Evolutionary conservation across 2,329 filamentous ascomycete genomes (phyloP).

Genomic region (Penicillium vulpinum): DNA sequence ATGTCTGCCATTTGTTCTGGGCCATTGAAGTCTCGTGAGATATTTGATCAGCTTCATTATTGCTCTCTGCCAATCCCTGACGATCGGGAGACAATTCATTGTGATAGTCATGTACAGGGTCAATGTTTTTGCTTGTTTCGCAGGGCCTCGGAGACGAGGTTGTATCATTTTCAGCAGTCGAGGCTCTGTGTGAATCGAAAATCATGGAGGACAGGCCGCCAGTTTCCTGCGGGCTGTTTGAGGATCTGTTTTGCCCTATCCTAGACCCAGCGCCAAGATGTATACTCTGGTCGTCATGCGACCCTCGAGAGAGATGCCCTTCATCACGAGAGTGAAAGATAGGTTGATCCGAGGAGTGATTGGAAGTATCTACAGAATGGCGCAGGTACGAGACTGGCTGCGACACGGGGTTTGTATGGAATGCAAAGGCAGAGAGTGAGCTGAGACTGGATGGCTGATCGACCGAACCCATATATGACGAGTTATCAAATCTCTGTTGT

Average conservation of each 20-base stretch:
- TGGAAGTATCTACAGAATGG: slow-evolving; percentile 35
- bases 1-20: slow-evolving; percentile 33
- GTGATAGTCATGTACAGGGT: slow-evolving; percentile 4
- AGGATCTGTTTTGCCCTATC: background rate
- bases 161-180: background rate
- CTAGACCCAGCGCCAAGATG: background rate
- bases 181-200: slow-evolving; percentile 7
- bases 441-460: slow-evolving; percentile 28
- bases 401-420: slow-evolving; percentile 34
- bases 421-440: slow-evolving; percentile 31
- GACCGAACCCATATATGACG: slow-evolving; percentile 22
- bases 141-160: slow-evolving; percentile 4
- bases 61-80: slow-evolving; percentile 2
- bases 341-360: slow-evolving; percentile 34
- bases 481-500: slow-evolving; percentile 15
- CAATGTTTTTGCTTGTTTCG: background rate
- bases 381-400: slow-evolving; percentile 40
- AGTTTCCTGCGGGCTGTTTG: background rate
- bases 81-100: background rate
- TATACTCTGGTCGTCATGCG: slow-evolving; percentile 9
- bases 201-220: slow-evolving; percentile 8
- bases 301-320: background rate
- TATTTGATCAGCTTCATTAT: slow-evolving; percentile 7
- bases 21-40: slow-evolving; percentile 18
- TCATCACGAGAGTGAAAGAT: slow-evolving; percentile 10